Conservation (phyloP, 78 protist genomes). For the Dictyostelium intermedium region DNA sequence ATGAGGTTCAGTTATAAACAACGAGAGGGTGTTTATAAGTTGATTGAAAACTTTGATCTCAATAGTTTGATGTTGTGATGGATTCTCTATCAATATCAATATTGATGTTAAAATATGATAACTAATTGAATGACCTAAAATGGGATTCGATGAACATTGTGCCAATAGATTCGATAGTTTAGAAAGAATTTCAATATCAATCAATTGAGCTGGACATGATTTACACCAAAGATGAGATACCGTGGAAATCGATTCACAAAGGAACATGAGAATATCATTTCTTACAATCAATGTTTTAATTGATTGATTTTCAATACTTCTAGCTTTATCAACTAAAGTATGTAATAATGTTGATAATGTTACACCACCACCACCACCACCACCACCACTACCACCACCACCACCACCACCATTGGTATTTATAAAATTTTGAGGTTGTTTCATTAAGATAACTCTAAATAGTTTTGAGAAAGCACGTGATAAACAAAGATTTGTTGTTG, state of each 20-base stretch:
- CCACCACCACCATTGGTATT: neutral
- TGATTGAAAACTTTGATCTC: neutral
- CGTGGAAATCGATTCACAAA: conserved; percentile 4
- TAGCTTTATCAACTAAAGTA: neutral
- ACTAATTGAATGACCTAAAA: neutral
- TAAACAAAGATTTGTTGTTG: neutral
- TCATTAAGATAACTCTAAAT: conserved; percentile 3
- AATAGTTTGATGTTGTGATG: neutral
- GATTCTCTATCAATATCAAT: neutral
- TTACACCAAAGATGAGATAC: neutral
- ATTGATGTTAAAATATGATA: conserved; percentile 1
- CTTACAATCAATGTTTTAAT: neutral
- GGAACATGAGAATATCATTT: neutral
- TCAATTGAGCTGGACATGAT: neutral
- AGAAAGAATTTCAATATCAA: neutral
- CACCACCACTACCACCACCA: neutral
- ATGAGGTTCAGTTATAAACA: neutral
- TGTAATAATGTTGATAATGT: neutral
- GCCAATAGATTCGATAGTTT: neutral
- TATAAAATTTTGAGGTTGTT: neutral
- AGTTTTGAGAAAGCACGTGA: conserved; percentile 22
- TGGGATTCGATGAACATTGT: neutral
- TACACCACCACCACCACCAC: neutral
- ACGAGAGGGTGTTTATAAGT: neutral
- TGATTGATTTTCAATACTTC: too few relatives aligned